phyloP scores from a whole-genome alignment of 805 yeast genomes.

The Candida maltosa region DNA sequence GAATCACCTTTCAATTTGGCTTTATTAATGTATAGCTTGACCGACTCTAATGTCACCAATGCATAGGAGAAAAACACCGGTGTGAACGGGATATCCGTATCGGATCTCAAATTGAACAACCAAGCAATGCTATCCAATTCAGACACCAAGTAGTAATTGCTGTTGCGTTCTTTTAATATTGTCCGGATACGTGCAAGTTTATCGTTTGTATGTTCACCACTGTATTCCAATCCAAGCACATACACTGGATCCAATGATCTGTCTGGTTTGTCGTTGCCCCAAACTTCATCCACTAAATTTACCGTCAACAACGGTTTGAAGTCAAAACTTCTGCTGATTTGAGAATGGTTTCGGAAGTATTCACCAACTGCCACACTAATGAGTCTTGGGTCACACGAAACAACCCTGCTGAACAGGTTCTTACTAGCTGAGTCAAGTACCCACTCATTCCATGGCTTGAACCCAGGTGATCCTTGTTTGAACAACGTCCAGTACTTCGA shows the following conservation, averaged over 20 bases:
- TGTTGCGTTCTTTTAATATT: conserved; percentile 21
- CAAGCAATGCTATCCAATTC: conserved; percentile 89
- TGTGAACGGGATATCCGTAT: conserved; percentile 70
- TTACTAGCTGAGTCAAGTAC: conserved; percentile 52
- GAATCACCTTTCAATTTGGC: conserved; percentile 33
- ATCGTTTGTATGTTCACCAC: conserved; percentile 30
- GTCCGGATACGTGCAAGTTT: conserved; percentile 29
- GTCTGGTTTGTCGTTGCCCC: conserved; percentile 33
- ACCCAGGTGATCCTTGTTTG: conserved; percentile 71
- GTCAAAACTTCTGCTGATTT: conserved; percentile 11
- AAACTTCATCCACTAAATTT: conserved; percentile 37
- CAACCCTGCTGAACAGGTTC: conserved; percentile 44
- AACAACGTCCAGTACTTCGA: conserved; percentile 67
- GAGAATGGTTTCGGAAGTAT: conserved; percentile 22
- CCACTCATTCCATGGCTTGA: conserved; percentile 80
- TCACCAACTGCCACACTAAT: conserved; percentile 52
- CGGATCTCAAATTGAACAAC: conserved; percentile 81
- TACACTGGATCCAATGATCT: conserved; percentile 33
- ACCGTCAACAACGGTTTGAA: conserved; percentile 26
- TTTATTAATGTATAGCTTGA: conserved; percentile 54
- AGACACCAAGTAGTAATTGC: conserved; percentile 49
- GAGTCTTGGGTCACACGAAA: conserved; percentile 83
- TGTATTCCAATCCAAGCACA: conserved; percentile 22
- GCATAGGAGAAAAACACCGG: conserved; percentile 83
- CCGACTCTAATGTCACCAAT: conserved; percentile 28